phyloP scores from a whole-genome alignment of 768 basidiomycete genomes.

The Agaricus blazei region DNA sequence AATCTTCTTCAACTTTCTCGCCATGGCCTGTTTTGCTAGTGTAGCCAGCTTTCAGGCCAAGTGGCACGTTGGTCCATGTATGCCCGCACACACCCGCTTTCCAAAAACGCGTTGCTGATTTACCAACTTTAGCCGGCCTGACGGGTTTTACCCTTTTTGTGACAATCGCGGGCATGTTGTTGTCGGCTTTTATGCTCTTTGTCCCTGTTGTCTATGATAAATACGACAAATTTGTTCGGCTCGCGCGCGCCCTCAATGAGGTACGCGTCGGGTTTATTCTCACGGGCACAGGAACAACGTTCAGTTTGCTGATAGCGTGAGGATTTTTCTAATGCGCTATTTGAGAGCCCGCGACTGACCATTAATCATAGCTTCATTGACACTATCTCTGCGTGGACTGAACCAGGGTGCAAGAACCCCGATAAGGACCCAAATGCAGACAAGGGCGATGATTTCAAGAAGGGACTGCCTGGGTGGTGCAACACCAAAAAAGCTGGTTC shows the following conservation, averaged over 20 bases:
- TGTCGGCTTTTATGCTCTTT: constrained; percentile 68
- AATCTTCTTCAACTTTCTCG: constrained; percentile 89
- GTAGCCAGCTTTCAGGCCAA: constrained; percentile 87
- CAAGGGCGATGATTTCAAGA: constrained; percentile 60
- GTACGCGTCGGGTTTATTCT: constrained; percentile 82
- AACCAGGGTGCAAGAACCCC: constrained; percentile 85
- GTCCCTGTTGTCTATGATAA: constrained; percentile 82
- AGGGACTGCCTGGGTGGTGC: constrained; percentile 78
- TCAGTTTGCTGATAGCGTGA: constrained; percentile 74
- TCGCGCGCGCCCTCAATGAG: constrained; percentile 80
- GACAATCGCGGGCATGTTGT: constrained; percentile 63
- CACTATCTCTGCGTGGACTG: constrained; percentile 83
- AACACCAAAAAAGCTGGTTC: constrained; percentile 87
- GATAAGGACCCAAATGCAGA: constrained; percentile 74
- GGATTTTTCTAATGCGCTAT: constrained; percentile 25
- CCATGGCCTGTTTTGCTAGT: constrained; percentile 88
- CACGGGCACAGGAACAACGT: constrained; percentile 58
- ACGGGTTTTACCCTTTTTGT: constrained; percentile 83
- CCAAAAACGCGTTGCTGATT: constrained; percentile 13
- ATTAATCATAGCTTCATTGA: constrained; percentile 52
- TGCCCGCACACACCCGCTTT: constrained; percentile 24
- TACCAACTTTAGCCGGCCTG: constrained; percentile 61
- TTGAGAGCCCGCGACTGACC: constrained; percentile 1
- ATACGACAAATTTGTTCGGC: constrained; percentile 72
- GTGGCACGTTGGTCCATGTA: constrained; percentile 82